These are phyloP conservation scores for Kurtzmaniella natalensis DNA, from an alignment of 1,139 yeast genomes.

Conservation along the genomic window DNA sequence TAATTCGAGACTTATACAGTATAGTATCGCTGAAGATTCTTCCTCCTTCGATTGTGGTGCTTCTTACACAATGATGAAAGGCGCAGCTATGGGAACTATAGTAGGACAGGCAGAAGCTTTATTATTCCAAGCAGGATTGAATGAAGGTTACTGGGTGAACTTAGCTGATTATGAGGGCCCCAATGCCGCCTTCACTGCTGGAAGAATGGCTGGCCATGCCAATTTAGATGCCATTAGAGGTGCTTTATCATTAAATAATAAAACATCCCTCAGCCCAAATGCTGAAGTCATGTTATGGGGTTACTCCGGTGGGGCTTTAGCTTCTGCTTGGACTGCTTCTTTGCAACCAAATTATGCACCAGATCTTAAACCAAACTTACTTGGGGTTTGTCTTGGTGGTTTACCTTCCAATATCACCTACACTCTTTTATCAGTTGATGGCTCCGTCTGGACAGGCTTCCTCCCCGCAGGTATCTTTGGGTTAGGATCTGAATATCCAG, in stretches of 20 bases:
- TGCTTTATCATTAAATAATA: conserved; percentile 15
- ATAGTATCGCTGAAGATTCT: conserved; percentile 34
- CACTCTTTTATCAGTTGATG: conserved; percentile 23
- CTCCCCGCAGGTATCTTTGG: conserved; percentile 24
- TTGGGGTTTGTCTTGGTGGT: conserved; percentile 34
- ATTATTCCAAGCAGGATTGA: conserved; percentile 18
- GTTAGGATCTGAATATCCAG: conserved; percentile 23
- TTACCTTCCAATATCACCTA: conserved; percentile 19
- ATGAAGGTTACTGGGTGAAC: conserved; percentile 28
- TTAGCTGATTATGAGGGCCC: conserved; percentile 33
- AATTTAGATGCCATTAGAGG: conserved; percentile 26
- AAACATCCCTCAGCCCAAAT: conserved; percentile 19
- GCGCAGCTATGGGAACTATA: conserved; percentile 16
- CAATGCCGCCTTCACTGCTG: conserved; percentile 24
- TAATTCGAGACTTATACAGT: conserved; percentile 17
- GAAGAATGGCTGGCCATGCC: conserved; percentile 24
- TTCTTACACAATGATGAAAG: conserved; percentile 22
- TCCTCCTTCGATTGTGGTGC: conserved; percentile 26
- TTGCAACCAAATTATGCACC: conserved; percentile 33
- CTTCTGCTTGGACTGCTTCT: conserved; percentile 27
- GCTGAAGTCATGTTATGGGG: conserved; percentile 30
- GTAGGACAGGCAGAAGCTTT: conserved; percentile 19
- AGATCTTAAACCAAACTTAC: conserved; percentile 20
- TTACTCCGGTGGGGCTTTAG: conserved; percentile 34
- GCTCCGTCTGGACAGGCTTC: conserved; percentile 23